Conservation (phyloP, 768 basidiomycete species). For the Lactarius sanguifluus region DNA sequence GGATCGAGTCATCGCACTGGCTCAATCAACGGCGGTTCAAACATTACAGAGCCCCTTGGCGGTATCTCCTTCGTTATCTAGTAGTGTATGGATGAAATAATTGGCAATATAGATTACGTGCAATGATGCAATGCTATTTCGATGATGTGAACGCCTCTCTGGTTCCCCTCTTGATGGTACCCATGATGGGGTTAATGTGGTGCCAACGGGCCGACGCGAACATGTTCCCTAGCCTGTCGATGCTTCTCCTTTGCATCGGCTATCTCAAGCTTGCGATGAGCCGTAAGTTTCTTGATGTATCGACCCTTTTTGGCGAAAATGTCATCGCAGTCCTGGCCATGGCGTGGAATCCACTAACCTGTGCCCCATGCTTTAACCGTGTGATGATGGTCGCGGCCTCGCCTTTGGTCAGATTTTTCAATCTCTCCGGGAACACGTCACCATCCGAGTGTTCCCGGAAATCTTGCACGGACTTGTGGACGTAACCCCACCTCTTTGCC, state of each 20-base stretch:
- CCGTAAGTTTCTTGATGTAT: constrained; percentile 53
- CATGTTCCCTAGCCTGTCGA: constrained; percentile 53
- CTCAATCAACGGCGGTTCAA: constrained; percentile 64
- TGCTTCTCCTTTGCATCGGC: constrained; percentile 47
- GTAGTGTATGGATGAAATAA: constrained; percentile 21
- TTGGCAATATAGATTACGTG: constrained; percentile 11
- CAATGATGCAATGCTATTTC: neutral
- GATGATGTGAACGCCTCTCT: neutral
- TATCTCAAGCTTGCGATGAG: constrained; percentile 38
- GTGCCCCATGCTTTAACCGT: constrained; percentile 73
- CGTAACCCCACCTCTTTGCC: constrained; percentile 47
- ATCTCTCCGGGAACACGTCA: constrained; percentile 34
- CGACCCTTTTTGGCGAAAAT: constrained; percentile 44
- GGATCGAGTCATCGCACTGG: constrained; percentile 46
- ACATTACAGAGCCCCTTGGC: constrained; percentile 58
- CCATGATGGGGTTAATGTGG: constrained; percentile 22
- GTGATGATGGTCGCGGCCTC: constrained; percentile 78
- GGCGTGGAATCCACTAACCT: constrained; percentile 42
- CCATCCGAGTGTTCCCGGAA: constrained; percentile 30
- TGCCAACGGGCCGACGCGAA: constrained; percentile 58
- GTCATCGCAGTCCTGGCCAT: neutral
- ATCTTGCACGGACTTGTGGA: constrained; percentile 30
- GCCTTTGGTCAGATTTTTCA: constrained; percentile 64
- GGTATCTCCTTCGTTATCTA: constrained; percentile 63
- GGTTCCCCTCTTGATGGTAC: neutral